Evolutionary conservation across 2,329 filamentous ascomycete genomes (phyloP), one percentile per base, ranked within the genome.

Genomic region (Iodosphaeria phyllophila): DNA sequence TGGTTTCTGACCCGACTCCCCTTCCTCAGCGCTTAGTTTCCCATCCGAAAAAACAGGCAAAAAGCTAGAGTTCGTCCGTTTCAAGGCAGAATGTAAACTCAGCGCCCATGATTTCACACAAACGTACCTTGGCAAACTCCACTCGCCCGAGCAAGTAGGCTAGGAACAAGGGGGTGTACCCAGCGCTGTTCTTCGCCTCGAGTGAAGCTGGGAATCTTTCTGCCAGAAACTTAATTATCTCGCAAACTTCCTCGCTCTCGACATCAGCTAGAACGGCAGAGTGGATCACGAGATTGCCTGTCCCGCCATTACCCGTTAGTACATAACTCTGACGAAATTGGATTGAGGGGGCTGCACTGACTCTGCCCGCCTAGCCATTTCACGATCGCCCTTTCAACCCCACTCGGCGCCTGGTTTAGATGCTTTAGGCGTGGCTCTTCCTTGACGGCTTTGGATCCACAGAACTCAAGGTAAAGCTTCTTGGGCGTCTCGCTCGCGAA

Each of bases 401-500:
- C 75, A 3, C 66, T 64, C 9, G 60, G 52, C 0, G 62, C 54
- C 23, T 68, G 51, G 4, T 56, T 59, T 4, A 89, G 51, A 28
- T 65, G 63, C 36, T 67, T 62, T 23, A 86, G 47, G 19, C 66
- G 57, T 25, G 59, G 47, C 32, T 86, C 72, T 13, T 69, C 55
- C 30, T 56, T 56, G 27, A 76, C 63, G 2, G 53, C 44, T 33
- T 69, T 62, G 0, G 70, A 62, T 32, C 54, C 52, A 19, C 54
- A 59, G 40, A 83, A 89, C 22, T 79, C 66, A 14, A 59, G 47
- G 39, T 89, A 89, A 27, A 65, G 56, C 15, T 69, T 58, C 35
- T 66, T 49, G 0, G 80, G 77, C 1, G 66, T 62, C 31, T 79
- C 74, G 29, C 74, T 71, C 28, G 82, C 47, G 43, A 86, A 79